Percentiles rank a stretch among this genome's conserved stretches.
Evolutionary conservation across 441 rosid genomes (phyloP).

Genomic region (Metrosideros polymorpha): DNA sequence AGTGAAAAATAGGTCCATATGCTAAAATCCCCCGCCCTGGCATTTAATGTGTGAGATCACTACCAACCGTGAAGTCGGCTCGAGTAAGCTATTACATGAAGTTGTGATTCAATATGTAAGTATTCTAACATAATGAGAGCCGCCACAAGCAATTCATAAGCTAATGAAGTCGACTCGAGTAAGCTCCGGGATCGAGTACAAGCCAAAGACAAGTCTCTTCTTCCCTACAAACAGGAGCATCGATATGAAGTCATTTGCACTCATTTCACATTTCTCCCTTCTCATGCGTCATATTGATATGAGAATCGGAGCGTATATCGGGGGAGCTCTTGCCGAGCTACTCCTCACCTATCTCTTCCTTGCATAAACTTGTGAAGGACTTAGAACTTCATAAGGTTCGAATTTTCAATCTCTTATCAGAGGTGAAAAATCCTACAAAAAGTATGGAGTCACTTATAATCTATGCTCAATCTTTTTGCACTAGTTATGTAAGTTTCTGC

Average conservation of each 20-base stretch:
- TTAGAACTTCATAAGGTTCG: not conserved
- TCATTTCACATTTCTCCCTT: no score
- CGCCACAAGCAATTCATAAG: rapidly evolving
- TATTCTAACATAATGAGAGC: not conserved
- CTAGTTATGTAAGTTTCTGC: rapidly evolving
- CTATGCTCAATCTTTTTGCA: not conserved
- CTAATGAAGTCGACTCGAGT: no score
- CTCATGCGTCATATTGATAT: no score
- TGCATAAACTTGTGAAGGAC: not conserved
- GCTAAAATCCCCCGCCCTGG: not conserved
- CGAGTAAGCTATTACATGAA: not conserved
- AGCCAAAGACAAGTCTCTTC: no score
- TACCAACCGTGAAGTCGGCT: no score
- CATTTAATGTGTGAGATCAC: not conserved
- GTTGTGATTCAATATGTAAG: rapidly evolving
- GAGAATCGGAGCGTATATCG: not conserved
- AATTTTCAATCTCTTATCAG: not conserved
- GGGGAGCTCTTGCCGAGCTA: no score
- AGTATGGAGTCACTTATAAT: not conserved
- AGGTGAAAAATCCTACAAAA: not conserved
- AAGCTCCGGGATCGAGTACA: no score
- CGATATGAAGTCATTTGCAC: no score
- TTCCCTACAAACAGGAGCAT: no score
- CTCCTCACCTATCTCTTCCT: not conserved
- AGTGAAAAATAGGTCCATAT: not conserved